Base-by-base conservation (phyloP, 1,284 basidiomycete species). In the Leccinum subatratum region DNA sequence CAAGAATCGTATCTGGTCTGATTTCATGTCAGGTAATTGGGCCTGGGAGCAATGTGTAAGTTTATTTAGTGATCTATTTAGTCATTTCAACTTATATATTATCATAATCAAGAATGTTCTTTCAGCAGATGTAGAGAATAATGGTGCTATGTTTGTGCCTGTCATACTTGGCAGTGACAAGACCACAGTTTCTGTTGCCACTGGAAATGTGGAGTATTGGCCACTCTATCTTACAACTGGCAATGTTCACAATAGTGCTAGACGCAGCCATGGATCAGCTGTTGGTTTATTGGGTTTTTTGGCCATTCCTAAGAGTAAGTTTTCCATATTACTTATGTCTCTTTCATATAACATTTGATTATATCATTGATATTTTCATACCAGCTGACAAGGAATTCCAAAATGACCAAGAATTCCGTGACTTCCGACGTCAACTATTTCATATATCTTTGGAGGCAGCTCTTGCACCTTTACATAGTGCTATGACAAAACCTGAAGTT, bases 111-210 rank as follows among this genome's bases (percentile, higher is more conserved):
- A 56, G 54, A 56, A 56, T 56, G 22, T 14, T 14, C 54, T 56
- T 25, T 20, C 54, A 14, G 7, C 11, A 3, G 25, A 57, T 16
- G 14, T 9, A 16, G 25, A 57, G 16, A 58, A 58, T 32, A 9
- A 58, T 32, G 57, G 28, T 9, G 57, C 57, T 6, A 58, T 58
- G 28, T 67, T 69, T 3, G 34, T 69, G 1, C 68, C 28, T 0
- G 6, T 69, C 1, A 37, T 69, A 2, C 45, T 69, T 1, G 68
- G 61, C 6, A 67, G 68, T 9, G 30, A 69, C 25, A 69, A 69
- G 12, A 69, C 48, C 0, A 69, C 61, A 0, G 30, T 70, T 1
- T 63, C 63, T 22, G 58, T 69, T 0, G 20, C 28, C 3, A 69
- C 68, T 3, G 63, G 68, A 1, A 32, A 69, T 1, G 42, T 62